These are phyloP conservation scores for Digitaria exilis DNA, from an alignment of 202 grass and related monocot species.

Conservation along the genomic window DNA sequence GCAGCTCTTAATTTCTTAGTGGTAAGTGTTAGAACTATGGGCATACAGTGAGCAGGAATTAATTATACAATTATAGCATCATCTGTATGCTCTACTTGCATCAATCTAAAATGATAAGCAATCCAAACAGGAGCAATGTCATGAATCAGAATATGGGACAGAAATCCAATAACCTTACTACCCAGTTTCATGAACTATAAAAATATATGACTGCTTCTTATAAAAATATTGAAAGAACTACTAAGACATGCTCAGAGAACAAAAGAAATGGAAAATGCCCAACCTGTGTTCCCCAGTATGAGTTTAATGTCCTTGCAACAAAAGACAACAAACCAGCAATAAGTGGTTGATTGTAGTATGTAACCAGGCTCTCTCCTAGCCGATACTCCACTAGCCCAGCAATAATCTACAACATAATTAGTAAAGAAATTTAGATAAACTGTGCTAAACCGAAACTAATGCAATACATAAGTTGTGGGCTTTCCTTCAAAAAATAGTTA, in stretches of 20 bases:
- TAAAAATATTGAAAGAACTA: slow-evolving; percentile 20
- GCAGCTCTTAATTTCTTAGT: neutral
- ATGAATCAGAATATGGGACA: slow-evolving; percentile 2
- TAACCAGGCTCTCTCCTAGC: slow-evolving; percentile 72
- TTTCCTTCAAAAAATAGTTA: neutral
- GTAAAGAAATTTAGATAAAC: slow-evolving; percentile 28
- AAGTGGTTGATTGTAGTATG: slow-evolving; percentile 75
- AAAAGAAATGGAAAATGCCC: slow-evolving; percentile 16
- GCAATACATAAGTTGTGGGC: neutral
- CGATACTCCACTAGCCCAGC: slow-evolving; percentile 91
- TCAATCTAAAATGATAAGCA: slow-evolving; percentile 4
- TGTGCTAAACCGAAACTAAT: neutral
- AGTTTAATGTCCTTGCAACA: slow-evolving; percentile 77
- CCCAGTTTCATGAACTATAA: neutral
- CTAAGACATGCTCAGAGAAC: slow-evolving; percentile 26
- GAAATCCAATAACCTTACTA: neutral
- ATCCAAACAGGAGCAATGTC: neutral
- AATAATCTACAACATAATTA: slow-evolving; percentile 69
- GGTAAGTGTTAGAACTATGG: neutral
- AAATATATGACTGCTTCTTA: slow-evolving; percentile 1
- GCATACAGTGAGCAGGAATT: neutral
- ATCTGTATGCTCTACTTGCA: neutral
- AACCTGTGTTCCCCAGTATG: slow-evolving; percentile 99
- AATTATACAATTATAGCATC: neutral
- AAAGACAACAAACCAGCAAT: slow-evolving; percentile 87